phyloP scores from a whole-genome alignment of 2,329 filamentous ascomycete genomes.

The Cryphonectria japonica region DNA sequence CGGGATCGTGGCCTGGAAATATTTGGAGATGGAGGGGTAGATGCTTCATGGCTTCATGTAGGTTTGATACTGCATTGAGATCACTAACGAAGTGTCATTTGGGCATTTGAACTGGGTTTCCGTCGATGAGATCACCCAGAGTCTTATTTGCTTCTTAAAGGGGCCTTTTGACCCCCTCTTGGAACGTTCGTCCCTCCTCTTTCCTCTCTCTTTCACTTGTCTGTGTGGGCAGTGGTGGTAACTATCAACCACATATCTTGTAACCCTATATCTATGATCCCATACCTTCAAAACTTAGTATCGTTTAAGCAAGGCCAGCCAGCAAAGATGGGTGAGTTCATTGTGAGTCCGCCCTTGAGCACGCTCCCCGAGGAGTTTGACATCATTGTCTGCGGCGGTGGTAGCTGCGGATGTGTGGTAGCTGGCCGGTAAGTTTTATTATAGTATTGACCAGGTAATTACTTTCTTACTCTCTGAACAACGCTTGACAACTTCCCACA shows the following conservation, averaged over 20 bases:
- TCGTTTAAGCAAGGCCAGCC: neutral
- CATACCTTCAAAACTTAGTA: neutral
- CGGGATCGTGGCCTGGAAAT: conserved; percentile 19
- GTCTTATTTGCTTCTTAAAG: conserved; percentile 17
- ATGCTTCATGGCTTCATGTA: neutral
- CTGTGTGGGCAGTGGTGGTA: neutral
- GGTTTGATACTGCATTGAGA: conserved; percentile 13
- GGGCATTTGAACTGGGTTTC: neutral
- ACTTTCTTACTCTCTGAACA: conserved; percentile 9
- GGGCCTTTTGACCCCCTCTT: neutral
- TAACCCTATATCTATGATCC: neutral
- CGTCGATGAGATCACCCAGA: conserved; percentile 8
- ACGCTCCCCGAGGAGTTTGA: conserved; percentile 75
- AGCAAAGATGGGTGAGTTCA: conserved; percentile 27
- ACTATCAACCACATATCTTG: neutral
- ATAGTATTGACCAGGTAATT: conserved; percentile 1
- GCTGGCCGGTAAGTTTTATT: conserved; percentile 52
- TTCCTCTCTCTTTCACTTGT: neutral
- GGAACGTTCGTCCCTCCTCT: neutral
- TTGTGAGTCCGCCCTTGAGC: conserved; percentile 23
- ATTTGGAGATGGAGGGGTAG: conserved; percentile 7
- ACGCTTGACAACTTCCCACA: conserved; percentile 36
- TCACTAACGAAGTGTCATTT: neutral
- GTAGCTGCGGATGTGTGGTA: conserved; percentile 66
- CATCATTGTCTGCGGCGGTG: conserved; percentile 78